Conservation (phyloP, 2,329 filamentous ascomycete species). For the Cryphonectria nitschkei region DNA sequence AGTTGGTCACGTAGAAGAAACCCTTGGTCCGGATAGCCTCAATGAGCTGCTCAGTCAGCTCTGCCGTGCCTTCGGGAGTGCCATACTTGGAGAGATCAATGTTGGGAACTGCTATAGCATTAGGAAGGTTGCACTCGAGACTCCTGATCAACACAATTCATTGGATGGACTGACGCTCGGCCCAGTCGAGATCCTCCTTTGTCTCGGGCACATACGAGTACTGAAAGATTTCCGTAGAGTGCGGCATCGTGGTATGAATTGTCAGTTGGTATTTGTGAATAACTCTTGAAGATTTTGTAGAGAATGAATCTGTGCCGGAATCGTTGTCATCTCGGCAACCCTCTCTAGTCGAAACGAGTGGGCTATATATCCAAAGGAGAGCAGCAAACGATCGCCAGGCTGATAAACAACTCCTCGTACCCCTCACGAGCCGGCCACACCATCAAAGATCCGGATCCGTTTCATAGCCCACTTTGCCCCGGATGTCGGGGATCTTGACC, state of each 20-base stretch:
- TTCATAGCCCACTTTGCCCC: conserved; percentile 4
- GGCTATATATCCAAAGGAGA: conserved; percentile 9
- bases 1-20: conserved; percentile 68
- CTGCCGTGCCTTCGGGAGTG: conserved; percentile 56
- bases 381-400: conserved; percentile 4
- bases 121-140: background rate
- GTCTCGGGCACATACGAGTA: conserved; percentile 19
- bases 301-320: background rate
- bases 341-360: background rate
- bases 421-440: conserved; percentile 12
- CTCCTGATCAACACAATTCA: too few species aligned
- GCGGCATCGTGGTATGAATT: conserved; percentile 7
- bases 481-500: conserved; percentile 16
- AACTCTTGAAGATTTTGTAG: background rate
- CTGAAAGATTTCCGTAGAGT: conserved; percentile 13
- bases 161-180: conserved; percentile 4
- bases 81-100: conserved; percentile 60
- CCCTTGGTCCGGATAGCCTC: conserved; percentile 56
- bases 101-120: conserved; percentile 37
- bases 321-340: background rate
- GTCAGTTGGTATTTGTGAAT: background rate
- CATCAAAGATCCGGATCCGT: conserved; percentile 1
- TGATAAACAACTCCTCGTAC: conserved; percentile 6
- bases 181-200: conserved; percentile 18
- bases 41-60: conserved; percentile 56